A percentile compares a stretch with the other conserved stretches of the same genome.
Evolutionary conservation across 1,284 basidiomycete species (phyloP).

Genomic region (Ustilago esculenta): DNA sequence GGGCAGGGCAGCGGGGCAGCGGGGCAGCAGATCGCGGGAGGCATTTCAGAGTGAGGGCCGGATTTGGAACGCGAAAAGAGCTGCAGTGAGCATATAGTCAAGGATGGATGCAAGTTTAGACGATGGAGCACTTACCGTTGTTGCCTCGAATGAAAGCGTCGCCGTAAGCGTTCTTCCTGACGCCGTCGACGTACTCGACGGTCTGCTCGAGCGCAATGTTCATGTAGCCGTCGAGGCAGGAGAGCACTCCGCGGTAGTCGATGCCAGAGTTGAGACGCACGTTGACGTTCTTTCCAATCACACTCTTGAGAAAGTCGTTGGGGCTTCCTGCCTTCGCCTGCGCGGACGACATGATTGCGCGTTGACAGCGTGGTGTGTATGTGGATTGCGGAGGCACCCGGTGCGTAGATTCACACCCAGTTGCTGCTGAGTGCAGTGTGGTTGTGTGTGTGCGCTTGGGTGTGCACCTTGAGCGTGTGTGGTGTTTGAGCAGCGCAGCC

Average conservation of each 20-base stretch:
- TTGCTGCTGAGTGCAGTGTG: too few relatives aligned
- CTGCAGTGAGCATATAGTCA: too few relatives aligned
- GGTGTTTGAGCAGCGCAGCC: neutral
- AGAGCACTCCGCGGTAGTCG: constrained; percentile 92
- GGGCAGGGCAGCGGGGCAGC: neutral
- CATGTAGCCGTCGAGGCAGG: constrained; percentile 92
- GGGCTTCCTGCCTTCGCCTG: constrained; percentile 54
- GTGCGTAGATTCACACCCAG: too few relatives aligned
- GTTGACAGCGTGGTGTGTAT: constrained; percentile 9
- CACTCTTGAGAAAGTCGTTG: constrained; percentile 68
- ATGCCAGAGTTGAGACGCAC: constrained; percentile 94
- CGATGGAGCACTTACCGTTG: constrained; percentile 77
- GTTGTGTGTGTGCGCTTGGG: too few relatives aligned
- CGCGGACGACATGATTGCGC: constrained; percentile 26
- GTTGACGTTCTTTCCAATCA: constrained; percentile 93
- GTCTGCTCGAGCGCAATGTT: constrained; percentile 98
- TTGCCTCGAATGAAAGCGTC: constrained; percentile 96
- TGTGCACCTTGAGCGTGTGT: neutral
- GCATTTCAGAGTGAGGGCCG: too few relatives aligned
- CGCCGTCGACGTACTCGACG: constrained; percentile 89
- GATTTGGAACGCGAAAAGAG: too few relatives aligned
- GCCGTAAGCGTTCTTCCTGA: constrained; percentile 85
- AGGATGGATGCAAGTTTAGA: neutral
- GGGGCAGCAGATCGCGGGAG: neutral
- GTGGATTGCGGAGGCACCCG: constrained; percentile 8